These are phyloP conservation scores for Hyaloscypha hepaticicola DNA, from an alignment of 495 filamentous ascomycete species.

Conservation along the genomic window DNA sequence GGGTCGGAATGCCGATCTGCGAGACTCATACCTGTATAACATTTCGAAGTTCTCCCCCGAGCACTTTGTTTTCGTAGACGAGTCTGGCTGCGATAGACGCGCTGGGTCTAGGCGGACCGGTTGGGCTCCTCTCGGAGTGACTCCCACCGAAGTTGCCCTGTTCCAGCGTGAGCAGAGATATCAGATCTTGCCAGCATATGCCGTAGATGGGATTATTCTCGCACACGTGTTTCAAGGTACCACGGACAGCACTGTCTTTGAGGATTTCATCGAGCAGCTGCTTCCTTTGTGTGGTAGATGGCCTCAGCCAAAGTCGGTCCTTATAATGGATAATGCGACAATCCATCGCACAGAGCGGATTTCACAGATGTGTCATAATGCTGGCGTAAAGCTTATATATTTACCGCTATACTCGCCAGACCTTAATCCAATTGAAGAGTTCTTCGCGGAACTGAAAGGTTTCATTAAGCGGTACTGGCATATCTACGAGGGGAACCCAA, in stretches of 20 bases:
- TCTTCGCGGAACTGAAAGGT: conserved; percentile 32
- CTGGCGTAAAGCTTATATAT: conserved; percentile 17
- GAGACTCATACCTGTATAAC: conserved; percentile 37
- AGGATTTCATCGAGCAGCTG: conserved; percentile 44
- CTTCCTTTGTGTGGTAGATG: conserved; percentile 39
- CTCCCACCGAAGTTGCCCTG: conserved; percentile 36
- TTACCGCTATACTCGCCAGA: conserved; percentile 19
- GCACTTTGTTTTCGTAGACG: conserved; percentile 38
- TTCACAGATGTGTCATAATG: conserved; percentile 32
- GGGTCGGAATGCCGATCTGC: conserved; percentile 37
- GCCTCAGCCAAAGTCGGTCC: conserved; percentile 42
- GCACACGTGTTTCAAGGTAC: conserved; percentile 39
- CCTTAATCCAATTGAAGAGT: conserved; percentile 23
- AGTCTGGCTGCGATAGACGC: conserved; percentile 36
- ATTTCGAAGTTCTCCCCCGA: conserved; percentile 35
- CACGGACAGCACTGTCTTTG: conserved; percentile 41
- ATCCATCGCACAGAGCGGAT: conserved; percentile 39
- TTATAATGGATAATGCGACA: conserved; percentile 48
- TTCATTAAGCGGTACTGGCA: conserved; percentile 30
- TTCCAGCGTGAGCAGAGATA: conserved; percentile 37
- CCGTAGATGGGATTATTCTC: conserved; percentile 39
- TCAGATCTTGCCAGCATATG: conserved; percentile 44
- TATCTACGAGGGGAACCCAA: conserved; percentile 15
- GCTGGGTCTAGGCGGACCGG: conserved; percentile 34
- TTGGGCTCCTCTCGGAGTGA: conserved; percentile 37